Evolutionary conservation across 345 rosid genomes (phyloP), one percentile per base, ranked within the genome.

Genomic region (Anastatica hierochuntica): DNA sequence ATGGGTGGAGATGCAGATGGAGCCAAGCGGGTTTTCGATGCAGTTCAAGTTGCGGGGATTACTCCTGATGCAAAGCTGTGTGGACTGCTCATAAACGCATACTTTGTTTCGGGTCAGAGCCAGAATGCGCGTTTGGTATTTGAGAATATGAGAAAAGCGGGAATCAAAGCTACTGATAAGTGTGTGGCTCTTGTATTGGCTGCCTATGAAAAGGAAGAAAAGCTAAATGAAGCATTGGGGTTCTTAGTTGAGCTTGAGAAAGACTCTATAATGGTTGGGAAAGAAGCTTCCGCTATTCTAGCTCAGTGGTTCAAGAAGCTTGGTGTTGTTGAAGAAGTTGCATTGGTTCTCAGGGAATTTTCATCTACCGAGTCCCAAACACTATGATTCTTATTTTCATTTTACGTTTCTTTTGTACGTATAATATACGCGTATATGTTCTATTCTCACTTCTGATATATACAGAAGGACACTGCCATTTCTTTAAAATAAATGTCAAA

Each of bases 81-180:
- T 13, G 88, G 69, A 4, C 82, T 90, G 54, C 85, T 90, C 36
- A 77, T 90, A 53, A 90, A 85, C 46, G 88, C 90, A 5, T 83
- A 85, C 68, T 63, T 37, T 46, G 62, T 66, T 67, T 72, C 76
- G 0, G 86, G 86, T 18, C 70, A 73, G 64, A 83, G 85, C 62
- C 74, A 76, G 45, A 74, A 80, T 56, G 88, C 88, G 0, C 65
- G 39, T 13, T 31, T 60, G 26, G 84, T 81, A 8, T 84, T 83
- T 49, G 76, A 80, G 56, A 90, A 86, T 48, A 90, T 84, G 97
- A 78, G 76, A 64, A 80, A 53, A 68, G 88, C 79, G n/a, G 95
- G 84, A 33, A 66, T 89, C 37, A 73, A 78, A 52, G 79, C 85
- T 33, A 80, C 56, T 14, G 90, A 86, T 58, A 90, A 77, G 71